Evolutionary conservation across 2,329 filamentous ascomycete genomes (phyloP).

Genomic region (Clarireedia monteithiana): DNA sequence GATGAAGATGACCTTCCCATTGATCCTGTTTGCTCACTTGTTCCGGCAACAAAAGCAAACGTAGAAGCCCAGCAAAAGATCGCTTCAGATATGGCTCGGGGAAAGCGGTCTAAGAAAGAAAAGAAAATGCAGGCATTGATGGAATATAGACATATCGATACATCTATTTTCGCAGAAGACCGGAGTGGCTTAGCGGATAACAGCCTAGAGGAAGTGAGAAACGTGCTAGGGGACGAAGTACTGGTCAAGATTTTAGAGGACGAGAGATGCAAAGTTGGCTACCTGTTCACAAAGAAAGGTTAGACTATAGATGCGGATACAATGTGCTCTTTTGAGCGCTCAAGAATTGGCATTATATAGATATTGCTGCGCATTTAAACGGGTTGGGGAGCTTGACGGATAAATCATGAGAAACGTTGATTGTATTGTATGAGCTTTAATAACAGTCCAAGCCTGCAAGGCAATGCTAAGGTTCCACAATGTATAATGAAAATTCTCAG

Average conservation of each 20-base stretch:
- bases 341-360: neutral
- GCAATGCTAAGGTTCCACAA: too few species aligned
- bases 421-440: neutral
- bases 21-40: constrained; percentile 18
- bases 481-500: too few species aligned
- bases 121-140: constrained; percentile 43
- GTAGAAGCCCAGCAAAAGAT: constrained; percentile 37
- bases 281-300: constrained; percentile 38
- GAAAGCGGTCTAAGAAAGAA: constrained; percentile 26
- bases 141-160: constrained; percentile 46
- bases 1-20: constrained; percentile 27
- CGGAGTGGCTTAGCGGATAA: constrained; percentile 27
- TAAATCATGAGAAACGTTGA: neutral
- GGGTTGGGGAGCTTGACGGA: too few species aligned
- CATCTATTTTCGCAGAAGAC: constrained; percentile 29
- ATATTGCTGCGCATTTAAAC: neutral
- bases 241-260: constrained; percentile 41
- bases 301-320: neutral
- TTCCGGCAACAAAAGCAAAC: constrained; percentile 37
- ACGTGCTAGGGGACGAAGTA: constrained; percentile 41
- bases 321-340: constrained; percentile 3
- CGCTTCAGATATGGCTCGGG: constrained; percentile 29
- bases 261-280: constrained; percentile 34
- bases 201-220: constrained; percentile 28
- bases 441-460: neutral